phyloP scores from a whole-genome alignment of 2,329 filamentous ascomycete genomes.

The Colletotrichum gloeosporioides region DNA sequence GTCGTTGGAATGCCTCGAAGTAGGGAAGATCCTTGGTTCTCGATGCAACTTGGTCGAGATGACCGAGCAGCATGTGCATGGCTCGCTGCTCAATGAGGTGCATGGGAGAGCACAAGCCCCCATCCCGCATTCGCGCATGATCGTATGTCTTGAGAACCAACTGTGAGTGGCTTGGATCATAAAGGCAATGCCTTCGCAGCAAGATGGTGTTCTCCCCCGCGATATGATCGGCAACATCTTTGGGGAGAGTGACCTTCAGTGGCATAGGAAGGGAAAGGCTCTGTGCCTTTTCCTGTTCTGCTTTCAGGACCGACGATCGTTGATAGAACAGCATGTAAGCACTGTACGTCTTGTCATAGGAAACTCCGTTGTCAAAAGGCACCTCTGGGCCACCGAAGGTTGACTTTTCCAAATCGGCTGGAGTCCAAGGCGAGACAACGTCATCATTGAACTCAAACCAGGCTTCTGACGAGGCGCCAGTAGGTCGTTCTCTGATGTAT shows the following conservation, averaged over 20 bases:
- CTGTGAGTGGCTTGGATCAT: constrained; percentile 72
- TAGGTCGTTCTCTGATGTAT: constrained; percentile 83
- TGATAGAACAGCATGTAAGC: constrained; percentile 99
- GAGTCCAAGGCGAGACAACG: constrained; percentile 78
- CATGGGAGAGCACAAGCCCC: constrained; percentile 48
- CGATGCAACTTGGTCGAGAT: constrained; percentile 78
- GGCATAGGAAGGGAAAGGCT: constrained; percentile 39
- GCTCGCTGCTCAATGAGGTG: constrained; percentile 48
- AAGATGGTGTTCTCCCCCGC: constrained; percentile 74
- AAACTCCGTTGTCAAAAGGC: constrained; percentile 50
- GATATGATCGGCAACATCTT: constrained; percentile 63
- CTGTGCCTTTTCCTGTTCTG: constrained; percentile 54
- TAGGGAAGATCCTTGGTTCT: constrained; percentile 73
- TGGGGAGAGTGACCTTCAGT: constrained; percentile 50
- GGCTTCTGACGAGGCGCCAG: constrained; percentile 46
- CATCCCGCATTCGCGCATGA: constrained; percentile 56
- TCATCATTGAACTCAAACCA: constrained; percentile 98
- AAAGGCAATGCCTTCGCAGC: constrained; percentile 79
- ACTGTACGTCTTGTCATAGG: constrained; percentile 76
- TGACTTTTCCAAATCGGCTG: constrained; percentile 71
- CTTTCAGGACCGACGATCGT: constrained; percentile 69
- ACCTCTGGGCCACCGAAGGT: constrained; percentile 79
- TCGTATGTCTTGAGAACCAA: constrained; percentile 71
- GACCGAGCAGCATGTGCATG: constrained; percentile 62
- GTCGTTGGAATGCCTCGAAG: constrained; percentile 59